Percentiles rank a stretch among this genome's conserved stretches.
Conservation (phyloP, 495 filamentous ascomycete species). For the Xylaria bambusicola region DNA sequence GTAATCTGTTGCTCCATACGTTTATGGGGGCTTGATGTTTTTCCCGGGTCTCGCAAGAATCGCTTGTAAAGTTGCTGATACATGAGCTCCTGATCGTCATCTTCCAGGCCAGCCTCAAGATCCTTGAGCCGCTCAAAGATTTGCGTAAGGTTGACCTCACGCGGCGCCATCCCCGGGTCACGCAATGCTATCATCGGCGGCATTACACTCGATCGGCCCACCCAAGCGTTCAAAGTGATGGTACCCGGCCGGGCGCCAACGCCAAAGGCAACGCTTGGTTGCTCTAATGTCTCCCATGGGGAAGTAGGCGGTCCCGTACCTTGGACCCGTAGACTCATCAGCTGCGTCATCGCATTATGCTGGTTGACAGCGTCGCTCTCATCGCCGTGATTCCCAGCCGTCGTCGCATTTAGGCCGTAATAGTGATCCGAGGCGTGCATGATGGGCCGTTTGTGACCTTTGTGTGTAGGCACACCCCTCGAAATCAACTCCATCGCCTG, state of each 20-base stretch:
- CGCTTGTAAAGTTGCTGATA: conserved; percentile 55
- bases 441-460: conserved; percentile 47
- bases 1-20: conserved; percentile 66
- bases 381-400: conserved; percentile 46
- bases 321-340: conserved; percentile 47
- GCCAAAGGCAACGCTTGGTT: conserved; percentile 63
- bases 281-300: conserved; percentile 67
- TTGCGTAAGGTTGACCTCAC: conserved; percentile 52
- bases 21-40: conserved; percentile 50
- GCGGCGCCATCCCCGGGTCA: conserved; percentile 51
- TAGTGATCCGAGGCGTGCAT: conserved; percentile 52
- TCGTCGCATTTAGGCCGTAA: conserved; percentile 51
- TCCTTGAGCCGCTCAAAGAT: conserved; percentile 58
- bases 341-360: conserved; percentile 52
- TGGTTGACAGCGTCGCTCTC: conserved; percentile 46
- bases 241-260: conserved; percentile 61
- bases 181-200: conserved; percentile 51
- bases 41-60: conserved; percentile 55
- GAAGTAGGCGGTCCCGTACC: conserved; percentile 41
- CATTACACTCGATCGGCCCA: conserved; percentile 49
- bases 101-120: conserved; percentile 58
- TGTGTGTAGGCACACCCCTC: conserved; percentile 47
- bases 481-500: conserved; percentile 52
- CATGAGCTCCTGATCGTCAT: conserved; percentile 55
- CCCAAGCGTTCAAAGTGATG: conserved; percentile 62